Conservation (phyloP, 805 yeast species). For the Yarrowia sp. region DNA sequence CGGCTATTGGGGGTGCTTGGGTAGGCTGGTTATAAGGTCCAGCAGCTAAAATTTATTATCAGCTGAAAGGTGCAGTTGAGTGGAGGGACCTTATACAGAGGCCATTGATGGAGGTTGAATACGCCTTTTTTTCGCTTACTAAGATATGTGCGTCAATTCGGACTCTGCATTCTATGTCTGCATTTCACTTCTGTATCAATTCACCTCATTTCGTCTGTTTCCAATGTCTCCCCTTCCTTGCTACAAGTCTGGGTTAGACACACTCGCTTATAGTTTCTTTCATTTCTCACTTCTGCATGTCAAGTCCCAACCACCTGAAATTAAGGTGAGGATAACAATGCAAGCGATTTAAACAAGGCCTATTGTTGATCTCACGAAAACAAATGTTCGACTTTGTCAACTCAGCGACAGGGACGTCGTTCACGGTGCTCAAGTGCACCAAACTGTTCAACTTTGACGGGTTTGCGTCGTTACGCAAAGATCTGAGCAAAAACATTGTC, state of each 20-base stretch:
- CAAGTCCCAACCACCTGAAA: neutral
- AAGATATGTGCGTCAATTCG: no score
- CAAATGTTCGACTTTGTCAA: slow-evolving; percentile 40
- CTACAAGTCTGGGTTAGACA: no score
- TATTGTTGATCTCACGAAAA: neutral
- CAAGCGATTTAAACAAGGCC: neutral
- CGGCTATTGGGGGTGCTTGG: neutral
- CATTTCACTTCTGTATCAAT: no score
- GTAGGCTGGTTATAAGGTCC: neutral
- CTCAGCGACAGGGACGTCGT: slow-evolving; percentile 40
- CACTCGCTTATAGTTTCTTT: no score
- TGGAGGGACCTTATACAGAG: no score
- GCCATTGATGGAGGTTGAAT: no score
- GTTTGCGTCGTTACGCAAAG: neutral
- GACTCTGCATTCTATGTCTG: no score
- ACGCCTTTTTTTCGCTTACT: no score
- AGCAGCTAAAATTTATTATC: slow-evolving; percentile 12
- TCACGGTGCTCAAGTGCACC: slow-evolving; percentile 39
- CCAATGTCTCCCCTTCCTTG: no score
- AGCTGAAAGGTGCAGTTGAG: no score
- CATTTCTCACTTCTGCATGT: neutral
- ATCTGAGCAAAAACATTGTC: slow-evolving; percentile 9
- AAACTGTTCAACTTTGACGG: slow-evolving; percentile 33
- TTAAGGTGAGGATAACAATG: neutral
- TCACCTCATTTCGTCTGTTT: no score